Percentiles rank a stretch among this genome's conserved stretches.
Evolutionary conservation across 805 yeast genomes (phyloP).

Genomic region (Kluyveromyces lactis): DNA sequence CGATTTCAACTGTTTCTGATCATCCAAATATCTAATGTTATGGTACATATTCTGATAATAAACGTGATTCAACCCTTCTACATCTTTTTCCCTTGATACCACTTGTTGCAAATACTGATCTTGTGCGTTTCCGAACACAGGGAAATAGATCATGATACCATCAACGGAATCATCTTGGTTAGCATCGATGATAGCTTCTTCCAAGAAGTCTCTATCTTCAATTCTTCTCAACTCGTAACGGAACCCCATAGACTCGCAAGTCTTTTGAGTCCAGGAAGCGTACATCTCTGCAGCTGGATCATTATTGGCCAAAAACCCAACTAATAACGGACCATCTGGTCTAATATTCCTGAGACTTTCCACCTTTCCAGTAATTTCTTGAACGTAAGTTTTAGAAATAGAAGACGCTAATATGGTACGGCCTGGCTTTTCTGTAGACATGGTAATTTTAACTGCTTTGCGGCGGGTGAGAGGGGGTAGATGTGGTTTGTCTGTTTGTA

Average conservation of each 20-base stretch:
- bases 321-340: slow-evolving; percentile 60
- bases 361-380: slow-evolving; percentile 60
- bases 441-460: neutral
- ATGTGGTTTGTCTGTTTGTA: no score
- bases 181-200: slow-evolving; percentile 74
- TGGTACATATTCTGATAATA: slow-evolving; percentile 94
- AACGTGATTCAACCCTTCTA: slow-evolving; percentile 86
- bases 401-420: slow-evolving; percentile 80
- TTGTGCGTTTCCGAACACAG: slow-evolving; percentile 91
- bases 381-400: slow-evolving; percentile 73
- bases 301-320: slow-evolving; percentile 83
- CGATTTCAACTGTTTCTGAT: slow-evolving; percentile 57
- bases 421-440: slow-evolving; percentile 39
- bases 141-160: slow-evolving; percentile 96
- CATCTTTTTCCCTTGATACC: slow-evolving; percentile 86
- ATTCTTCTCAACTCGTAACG: slow-evolving; percentile 67
- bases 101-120: slow-evolving; percentile 95
- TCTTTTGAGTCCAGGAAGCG: slow-evolving; percentile 93
- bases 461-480: no score
- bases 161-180: slow-evolving; percentile 67
- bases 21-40: slow-evolving; percentile 77
- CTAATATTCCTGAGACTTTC: slow-evolving; percentile 28
- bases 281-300: slow-evolving; percentile 96
- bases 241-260: slow-evolving; percentile 81
- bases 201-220: slow-evolving; percentile 70